Conservation (phyloP, 768 basidiomycete genomes). For the Trametes punicea region DNA sequence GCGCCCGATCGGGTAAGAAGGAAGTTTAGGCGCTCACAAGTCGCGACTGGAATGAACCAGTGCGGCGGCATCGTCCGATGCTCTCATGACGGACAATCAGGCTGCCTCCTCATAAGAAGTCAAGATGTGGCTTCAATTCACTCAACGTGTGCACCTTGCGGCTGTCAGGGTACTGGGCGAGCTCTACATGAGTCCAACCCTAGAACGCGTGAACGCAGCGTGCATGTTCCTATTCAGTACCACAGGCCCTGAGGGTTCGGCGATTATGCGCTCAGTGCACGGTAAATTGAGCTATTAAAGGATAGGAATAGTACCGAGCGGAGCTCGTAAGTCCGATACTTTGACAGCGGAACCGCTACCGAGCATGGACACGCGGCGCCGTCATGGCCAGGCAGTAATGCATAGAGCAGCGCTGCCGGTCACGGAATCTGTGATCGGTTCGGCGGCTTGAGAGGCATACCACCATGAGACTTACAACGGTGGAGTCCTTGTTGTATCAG, state of each 20-base stretch:
- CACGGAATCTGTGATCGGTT: not conserved
- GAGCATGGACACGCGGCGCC: conserved; percentile 5
- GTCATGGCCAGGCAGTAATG: not conserved
- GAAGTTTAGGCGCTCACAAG: not conserved
- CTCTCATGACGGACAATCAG: not conserved
- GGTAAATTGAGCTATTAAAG: conserved; percentile 1
- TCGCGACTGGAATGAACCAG: conserved; percentile 8
- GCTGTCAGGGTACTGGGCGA: conserved; percentile 5
- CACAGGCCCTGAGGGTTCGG: conserved; percentile 13
- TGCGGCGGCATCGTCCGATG: not conserved
- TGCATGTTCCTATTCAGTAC: conserved; percentile 15
- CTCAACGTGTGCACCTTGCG: conserved; percentile 4
- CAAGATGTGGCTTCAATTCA: not conserved
- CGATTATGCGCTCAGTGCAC: conserved; percentile 14
- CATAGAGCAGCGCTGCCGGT: not conserved
- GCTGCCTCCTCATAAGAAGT: not conserved
- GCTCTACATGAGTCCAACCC: not conserved
- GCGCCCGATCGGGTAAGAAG: conserved; percentile 17
- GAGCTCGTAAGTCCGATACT: conserved; percentile 6
- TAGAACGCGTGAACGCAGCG: conserved; percentile 8
- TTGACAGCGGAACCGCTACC: conserved; percentile 1
- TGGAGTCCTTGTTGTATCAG: not conserved
- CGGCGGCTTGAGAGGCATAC: conserved; percentile 7
- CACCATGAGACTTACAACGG: not conserved
- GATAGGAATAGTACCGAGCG: not conserved